A percentile compares a stretch with the other conserved stretches of the same genome.
These are phyloP conservation scores for Gonapodya prolifera DNA, from an alignment of 192 early-diverging fungal species.

Conservation along the genomic window DNA sequence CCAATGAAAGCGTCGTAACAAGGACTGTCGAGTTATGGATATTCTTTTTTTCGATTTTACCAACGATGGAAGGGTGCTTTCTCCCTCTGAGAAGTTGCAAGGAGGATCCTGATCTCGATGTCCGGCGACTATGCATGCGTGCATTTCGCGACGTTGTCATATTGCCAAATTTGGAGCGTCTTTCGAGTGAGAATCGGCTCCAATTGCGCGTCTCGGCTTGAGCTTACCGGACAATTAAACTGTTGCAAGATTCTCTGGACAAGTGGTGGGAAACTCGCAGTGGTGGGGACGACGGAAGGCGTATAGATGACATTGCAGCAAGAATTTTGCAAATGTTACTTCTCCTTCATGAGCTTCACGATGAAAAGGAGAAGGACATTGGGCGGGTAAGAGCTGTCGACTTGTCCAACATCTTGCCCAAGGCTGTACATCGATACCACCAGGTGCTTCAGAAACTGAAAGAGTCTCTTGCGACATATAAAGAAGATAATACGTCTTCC, in stretches of 20 bases:
- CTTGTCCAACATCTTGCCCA: no score
- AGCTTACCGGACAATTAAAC: no score
- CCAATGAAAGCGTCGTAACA: neutral
- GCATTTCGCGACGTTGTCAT: neutral
- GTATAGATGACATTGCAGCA: neutral
- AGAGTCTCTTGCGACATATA: neutral
- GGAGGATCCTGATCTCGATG: neutral
- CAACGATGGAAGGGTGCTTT: neutral
- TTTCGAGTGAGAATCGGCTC: neutral
- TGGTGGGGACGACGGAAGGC: neutral
- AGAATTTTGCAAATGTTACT: neutral
- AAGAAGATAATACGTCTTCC: neutral
- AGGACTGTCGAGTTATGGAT: neutral
- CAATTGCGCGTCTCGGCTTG: neutral
- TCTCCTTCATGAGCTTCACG: neutral
- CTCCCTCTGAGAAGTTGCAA: neutral
- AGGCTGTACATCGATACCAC: no score
- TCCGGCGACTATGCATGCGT: neutral
- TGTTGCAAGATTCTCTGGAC: neutral
- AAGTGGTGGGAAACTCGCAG: neutral
- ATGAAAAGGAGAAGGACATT: neutral
- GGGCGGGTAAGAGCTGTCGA: no score
- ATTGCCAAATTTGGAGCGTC: neutral
- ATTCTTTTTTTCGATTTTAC: neutral
- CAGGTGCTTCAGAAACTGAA: neutral